Conservation (phyloP, 805 yeast genomes). For the Saturnispora besseyi region DNA sequence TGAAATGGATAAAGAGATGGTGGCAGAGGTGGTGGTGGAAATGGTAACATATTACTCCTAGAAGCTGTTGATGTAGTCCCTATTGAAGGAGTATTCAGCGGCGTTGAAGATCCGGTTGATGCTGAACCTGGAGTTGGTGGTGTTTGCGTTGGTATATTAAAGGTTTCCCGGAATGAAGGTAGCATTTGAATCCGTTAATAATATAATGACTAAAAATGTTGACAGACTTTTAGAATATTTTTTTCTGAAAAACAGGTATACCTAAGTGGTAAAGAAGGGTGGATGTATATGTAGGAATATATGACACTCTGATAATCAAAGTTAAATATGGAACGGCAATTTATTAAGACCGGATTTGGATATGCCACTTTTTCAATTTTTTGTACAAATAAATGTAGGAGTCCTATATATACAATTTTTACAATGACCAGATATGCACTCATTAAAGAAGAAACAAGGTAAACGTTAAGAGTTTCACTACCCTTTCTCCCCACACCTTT, state of each 20-base stretch:
- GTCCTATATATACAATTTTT: too few relatives aligned
- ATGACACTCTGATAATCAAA: too few relatives aligned
- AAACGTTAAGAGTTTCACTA: too few relatives aligned
- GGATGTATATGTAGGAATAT: too few relatives aligned
- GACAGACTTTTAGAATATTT: background rate
- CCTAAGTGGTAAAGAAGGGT: background rate
- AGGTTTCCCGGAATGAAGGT: constrained; percentile 6
- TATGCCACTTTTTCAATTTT: too few relatives aligned
- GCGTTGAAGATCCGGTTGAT: constrained; percentile 1
- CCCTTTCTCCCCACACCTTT: too few relatives aligned
- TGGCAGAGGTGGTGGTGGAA: background rate
- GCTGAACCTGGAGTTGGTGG: constrained; percentile 6
- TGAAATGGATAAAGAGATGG: background rate
- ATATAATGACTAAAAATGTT: background rate
- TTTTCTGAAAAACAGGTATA: background rate
- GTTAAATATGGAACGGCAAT: too few relatives aligned
- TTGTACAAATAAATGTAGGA: too few relatives aligned
- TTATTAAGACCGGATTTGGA: too few relatives aligned
- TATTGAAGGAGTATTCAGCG: background rate
- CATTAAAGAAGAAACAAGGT: too few relatives aligned
- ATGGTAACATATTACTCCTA: background rate
- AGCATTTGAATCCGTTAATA: background rate
- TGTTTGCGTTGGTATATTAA: background rate
- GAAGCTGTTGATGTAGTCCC: background rate
- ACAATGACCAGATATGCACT: too few relatives aligned